Conservation (phyloP, 805 yeast species). For the Torulaspora delbrueckii region DNA sequence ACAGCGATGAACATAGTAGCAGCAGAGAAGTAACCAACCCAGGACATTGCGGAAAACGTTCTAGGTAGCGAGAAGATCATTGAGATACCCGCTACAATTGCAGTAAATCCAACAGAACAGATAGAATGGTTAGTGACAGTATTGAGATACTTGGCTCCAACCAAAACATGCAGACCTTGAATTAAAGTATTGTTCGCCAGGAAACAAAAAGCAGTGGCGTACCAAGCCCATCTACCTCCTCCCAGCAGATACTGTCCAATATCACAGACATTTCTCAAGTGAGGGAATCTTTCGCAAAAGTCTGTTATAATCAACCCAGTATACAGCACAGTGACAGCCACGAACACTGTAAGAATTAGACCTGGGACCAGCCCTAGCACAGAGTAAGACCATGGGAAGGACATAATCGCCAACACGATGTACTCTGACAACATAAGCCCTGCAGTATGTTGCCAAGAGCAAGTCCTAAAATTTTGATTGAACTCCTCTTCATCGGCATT, state of each 20-base stretch:
- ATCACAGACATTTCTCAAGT: constrained; percentile 50
- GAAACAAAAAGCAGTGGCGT: constrained; percentile 51
- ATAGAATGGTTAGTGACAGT: constrained; percentile 47
- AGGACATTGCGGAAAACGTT: constrained; percentile 49
- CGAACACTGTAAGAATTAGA: constrained; percentile 47
- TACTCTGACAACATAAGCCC: constrained; percentile 57
- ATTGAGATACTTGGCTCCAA: constrained; percentile 56
- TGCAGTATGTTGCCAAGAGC: constrained; percentile 57
- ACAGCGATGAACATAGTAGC: constrained; percentile 55
- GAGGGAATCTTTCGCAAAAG: constrained; percentile 51
- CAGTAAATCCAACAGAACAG: constrained; percentile 51
- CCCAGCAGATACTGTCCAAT: constrained; percentile 55
- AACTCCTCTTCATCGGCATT: constrained; percentile 23
- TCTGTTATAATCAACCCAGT: constrained; percentile 54
- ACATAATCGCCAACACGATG: constrained; percentile 57
- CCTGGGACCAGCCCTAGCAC: constrained; percentile 58
- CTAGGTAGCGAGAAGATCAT: constrained; percentile 51
- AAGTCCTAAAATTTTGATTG: constrained; percentile 45
- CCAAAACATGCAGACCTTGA: constrained; percentile 54
- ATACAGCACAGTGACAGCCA: constrained; percentile 47
- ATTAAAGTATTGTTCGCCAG: constrained; percentile 52
- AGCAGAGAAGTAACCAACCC: constrained; percentile 50
- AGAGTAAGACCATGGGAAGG: constrained; percentile 63
- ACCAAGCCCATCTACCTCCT: constrained; percentile 50
- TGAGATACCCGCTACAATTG: constrained; percentile 46